These are phyloP conservation scores for Detonula confervacea DNA, from an alignment of 352 stramenopile genomes.

Conservation along the genomic window DNA sequence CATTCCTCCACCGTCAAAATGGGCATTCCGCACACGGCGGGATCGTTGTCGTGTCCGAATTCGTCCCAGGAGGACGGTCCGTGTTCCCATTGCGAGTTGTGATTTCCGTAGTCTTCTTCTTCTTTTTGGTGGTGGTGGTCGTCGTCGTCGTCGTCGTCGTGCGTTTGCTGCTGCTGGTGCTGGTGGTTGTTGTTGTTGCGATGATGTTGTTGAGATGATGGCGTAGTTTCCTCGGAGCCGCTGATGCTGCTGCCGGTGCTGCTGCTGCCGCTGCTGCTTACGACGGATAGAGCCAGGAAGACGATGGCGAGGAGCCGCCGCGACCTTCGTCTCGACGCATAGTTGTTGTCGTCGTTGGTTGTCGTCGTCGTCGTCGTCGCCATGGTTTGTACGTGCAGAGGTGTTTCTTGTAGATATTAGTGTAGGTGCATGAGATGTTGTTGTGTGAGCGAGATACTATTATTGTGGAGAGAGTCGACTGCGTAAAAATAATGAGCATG, in stretches of 20 bases:
- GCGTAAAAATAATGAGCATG: too few relatives aligned
- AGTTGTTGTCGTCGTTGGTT: neutral
- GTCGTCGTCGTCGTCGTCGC: neutral
- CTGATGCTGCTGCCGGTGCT: too few relatives aligned
- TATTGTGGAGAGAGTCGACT: too few relatives aligned
- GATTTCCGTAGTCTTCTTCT: neutral
- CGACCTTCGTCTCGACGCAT: too few relatives aligned
- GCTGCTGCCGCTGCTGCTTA: neutral
- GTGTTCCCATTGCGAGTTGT: conserved; percentile 37
- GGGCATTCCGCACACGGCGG: conserved; percentile 30
- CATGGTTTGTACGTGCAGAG: neutral
- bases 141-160: too few relatives aligned
- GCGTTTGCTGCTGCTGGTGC: too few relatives aligned
- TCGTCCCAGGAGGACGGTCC: conserved; percentile 38
- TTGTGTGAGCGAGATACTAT: too few relatives aligned
- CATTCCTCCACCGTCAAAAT: conserved; percentile 50
- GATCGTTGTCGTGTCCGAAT: conserved; percentile 52
- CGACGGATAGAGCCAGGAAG: neutral
- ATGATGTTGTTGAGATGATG: too few relatives aligned
- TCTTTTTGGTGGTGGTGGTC: neutral
- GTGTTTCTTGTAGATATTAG: neutral
- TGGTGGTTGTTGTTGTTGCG: too few relatives aligned
- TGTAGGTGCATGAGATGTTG: neutral
- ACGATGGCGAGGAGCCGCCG: neutral
- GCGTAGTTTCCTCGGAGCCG: too few relatives aligned